Base-by-base conservation (phyloP, 2,329 filamentous ascomycete genomes). In the Talaromyces verruculosus region DNA sequence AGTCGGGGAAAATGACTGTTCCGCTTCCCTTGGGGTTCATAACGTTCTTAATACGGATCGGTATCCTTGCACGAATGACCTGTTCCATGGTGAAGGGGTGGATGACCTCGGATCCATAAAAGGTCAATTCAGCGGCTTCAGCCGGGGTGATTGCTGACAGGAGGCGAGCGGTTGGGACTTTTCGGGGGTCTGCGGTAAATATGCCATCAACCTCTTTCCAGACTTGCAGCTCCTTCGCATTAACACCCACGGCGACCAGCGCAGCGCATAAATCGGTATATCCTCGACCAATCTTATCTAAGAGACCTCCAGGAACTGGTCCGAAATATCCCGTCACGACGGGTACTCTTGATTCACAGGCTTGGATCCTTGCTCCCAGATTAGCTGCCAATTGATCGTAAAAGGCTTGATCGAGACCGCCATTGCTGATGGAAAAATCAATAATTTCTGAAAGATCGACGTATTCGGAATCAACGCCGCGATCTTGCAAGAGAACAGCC, bases 181-280 rank as follows among this genome's bases (percentile, higher is more conserved):
- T 96, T 71, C 90, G 87, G 2, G 92, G 92, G 74, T 97, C 94
- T 5, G 89, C 88, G 1, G 88, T 91, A 79, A 97, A 95, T 75
- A 98, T 96, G 67, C 93, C 93, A 77, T 99, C 95, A 6, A 99
- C 95, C 77, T 99, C 95, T 82, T 99, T 99, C 95, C 95, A 98
- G 69, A 99, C 91, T 78, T 99, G 95, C 62, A 99, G 85, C 78
- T 99, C 95, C 63, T 89, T 83, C 0, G 95, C 95, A 72, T 87
- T 84, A n/a, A 96, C 82, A 3, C 93, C 94, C 10, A 99, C 94
- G 1, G 95, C 93, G 61, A 93, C 89, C 17, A 99, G 84, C 5
- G 95, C 93, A 13, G 95, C 94, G 77, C 95, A 98, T 57, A 99
- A 86, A 79, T 99, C 95, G 10, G 95, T 98, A 79, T 99, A 99